Evolutionary conservation across 2,329 filamentous ascomycete genomes (phyloP).

Genomic region (Aplosporella prunicola): DNA sequence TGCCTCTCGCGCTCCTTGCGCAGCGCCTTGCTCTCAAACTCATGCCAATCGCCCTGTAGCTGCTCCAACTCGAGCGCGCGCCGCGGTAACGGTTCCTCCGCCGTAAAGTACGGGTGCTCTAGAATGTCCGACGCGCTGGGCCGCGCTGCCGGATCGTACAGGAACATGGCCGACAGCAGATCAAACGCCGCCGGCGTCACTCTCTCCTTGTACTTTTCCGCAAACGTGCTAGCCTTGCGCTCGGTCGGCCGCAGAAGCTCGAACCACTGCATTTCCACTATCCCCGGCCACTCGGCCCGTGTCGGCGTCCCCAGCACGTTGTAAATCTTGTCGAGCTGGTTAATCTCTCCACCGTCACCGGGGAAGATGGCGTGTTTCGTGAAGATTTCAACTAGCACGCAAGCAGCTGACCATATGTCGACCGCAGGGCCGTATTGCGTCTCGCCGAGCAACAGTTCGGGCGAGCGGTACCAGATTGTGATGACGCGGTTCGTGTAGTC

Average conservation of each 20-base stretch:
- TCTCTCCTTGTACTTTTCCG: conserved; percentile 69
- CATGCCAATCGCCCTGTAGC: conserved; percentile 93
- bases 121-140: conserved; percentile 79
- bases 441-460: conserved; percentile 14
- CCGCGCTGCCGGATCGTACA: conserved; percentile 75
- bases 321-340: conserved; percentile 95
- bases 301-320: conserved; percentile 82
- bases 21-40: conserved; percentile 93
- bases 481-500: conserved; percentile 99
- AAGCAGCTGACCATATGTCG: conserved; percentile 86
- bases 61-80: conserved; percentile 75
- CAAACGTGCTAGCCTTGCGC: conserved; percentile 64
- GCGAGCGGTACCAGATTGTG: conserved; percentile 65
- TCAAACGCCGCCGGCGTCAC: conserved; percentile 76
- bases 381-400: conserved; percentile 94
- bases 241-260: conserved; percentile 75
- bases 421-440: conserved; percentile 13
- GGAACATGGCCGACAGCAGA: conserved; percentile 73
- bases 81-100: conserved; percentile 65
- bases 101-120: conserved; percentile 77
- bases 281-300: conserved; percentile 72
- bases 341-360: conserved; percentile 90
- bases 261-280: conserved; percentile 96
- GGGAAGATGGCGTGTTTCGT: conserved; percentile 89
- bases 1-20: conserved; percentile 75